Evolutionary conservation across 108 stramenopile genomes (phyloP), one percentile per base, ranked within the genome.

Genomic region (Schizochytrium sp.): DNA sequence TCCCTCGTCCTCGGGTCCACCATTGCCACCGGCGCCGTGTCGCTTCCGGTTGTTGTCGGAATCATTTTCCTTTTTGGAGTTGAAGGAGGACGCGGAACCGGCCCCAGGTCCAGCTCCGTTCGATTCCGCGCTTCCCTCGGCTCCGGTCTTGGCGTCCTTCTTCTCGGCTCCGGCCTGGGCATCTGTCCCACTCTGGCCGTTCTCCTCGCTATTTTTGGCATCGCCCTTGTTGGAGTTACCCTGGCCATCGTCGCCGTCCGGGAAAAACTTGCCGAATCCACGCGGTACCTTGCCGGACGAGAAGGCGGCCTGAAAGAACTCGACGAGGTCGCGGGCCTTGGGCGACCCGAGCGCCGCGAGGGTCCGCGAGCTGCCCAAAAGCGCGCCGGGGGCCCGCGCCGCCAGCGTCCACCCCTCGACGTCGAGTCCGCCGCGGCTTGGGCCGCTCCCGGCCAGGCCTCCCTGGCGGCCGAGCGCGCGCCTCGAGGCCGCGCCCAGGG

Each of bases 201-300:
- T 16, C 14, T 63, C 60, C 29, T 69, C 18, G 63, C 34, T 10
- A 5, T 14, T 41, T 23, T 69, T 18, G 63, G 63, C 76, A 12
- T 83, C 76, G 51, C 48, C n/a, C 6, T 10, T 12, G 76, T 83
- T 28, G 19, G 44, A 8, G 51, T 45, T 83, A 1, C 51, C 51
- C 51, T 83, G 14, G 4, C 51, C 76, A 14, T 83, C 51, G 76
- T 28, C 25, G 5, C 76, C 4, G 76, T 83, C 76, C 10, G 76
- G 76, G 23, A 83, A 83, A 23, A 83, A 83, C 19, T 83, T 83
- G 48, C 87, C 87, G 43, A 87, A 87, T n/a, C 87, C 87, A 2
- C 25, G 23, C n/a, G 87, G 87, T 0, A 87, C 57, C 53, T 57
- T 55, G 87, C 25, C 14, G 76, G 55, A 57, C 55, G 55, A 8